A percentile compares a stretch with the other conserved stretches of the same genome.
phyloP scores from a whole-genome alignment of 148 eudicot genomes.

The Chenopodium album region DNA sequence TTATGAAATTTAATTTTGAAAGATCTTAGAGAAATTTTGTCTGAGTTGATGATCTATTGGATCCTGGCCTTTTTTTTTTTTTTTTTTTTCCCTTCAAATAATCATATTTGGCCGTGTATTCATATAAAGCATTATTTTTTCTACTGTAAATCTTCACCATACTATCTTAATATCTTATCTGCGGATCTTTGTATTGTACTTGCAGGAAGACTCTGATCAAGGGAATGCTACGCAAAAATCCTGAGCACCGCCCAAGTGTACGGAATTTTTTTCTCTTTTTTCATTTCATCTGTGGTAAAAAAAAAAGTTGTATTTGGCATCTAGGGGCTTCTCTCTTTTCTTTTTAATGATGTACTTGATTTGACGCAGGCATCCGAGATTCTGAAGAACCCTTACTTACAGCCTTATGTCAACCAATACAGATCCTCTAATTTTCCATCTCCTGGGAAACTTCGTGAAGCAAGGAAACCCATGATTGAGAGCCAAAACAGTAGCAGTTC shows the following conservation, averaged over 20 bases:
- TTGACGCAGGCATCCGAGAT: slow-evolving; percentile 75
- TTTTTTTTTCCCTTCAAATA: not conserved
- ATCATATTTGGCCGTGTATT: not conserved
- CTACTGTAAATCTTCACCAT: not conserved
- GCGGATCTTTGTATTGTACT: not conserved
- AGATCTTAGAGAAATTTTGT: not conserved
- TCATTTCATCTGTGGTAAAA: too few species aligned
- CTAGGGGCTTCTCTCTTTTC: not conserved
- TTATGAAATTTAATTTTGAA: not conserved
- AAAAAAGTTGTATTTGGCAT: not conserved
- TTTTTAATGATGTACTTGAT: not conserved
- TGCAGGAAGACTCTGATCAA: slow-evolving; percentile 71
- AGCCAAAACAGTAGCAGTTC: slow-evolving; percentile 92
- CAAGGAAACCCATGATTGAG: slow-evolving; percentile 61
- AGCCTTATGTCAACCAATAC: slow-evolving; percentile 77
- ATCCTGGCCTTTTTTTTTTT: not conserved
- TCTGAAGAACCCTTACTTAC: slow-evolving; percentile 90
- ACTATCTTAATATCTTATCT: slow-evolving; percentile 6
- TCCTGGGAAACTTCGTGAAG: slow-evolving; percentile 61
- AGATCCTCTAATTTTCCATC: slow-evolving; percentile 46
- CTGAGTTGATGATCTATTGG: not conserved
- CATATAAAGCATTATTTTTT: not conserved
- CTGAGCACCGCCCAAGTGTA: slow-evolving; percentile 89
- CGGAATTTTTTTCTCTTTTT: slow-evolving; percentile 15
- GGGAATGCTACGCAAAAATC: slow-evolving; percentile 89